Evolutionary conservation across 2,329 filamentous ascomycete genomes (phyloP), one percentile per base, ranked within the genome.

Genomic region (Neonectria ditissima): DNA sequence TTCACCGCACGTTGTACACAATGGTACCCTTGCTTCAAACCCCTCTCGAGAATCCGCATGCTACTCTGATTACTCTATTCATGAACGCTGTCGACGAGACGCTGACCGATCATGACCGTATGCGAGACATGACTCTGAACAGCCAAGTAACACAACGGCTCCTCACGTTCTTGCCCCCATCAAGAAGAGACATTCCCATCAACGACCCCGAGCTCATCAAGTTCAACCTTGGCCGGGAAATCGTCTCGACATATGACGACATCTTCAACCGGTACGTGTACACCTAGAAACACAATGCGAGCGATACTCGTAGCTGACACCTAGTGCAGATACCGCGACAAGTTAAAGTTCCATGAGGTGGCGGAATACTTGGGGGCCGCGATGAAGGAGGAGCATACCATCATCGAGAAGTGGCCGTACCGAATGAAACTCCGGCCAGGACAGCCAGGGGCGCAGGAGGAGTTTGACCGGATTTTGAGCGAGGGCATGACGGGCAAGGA

Each of bases 41-140:
- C 1, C 44, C 13, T 34, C 14, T 47, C 5, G 9, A 13, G 4
- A 67, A 68, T n/a, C 51, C 54, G 16, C 53, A 62, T 6, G 64
- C 61, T 8, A 68, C 65, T 8, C 43, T 68, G 6, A 54, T 68
- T 43, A 56, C 60, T 4, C n/a, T 59, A 0, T 67, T 68, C 41
- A 54, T 61, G 54, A 67, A 50, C 4, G 11, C 41, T 20, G 43
- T 65, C 11, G 34, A 55, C 3, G 44, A 47, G 1, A 22, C 37
- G 2, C 26, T 41, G 39, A 59, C 24, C 18, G 26, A 50, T 7
- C 45, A 32, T n/a, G 55, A 55, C 30, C 16, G 20, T 34, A 50
- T 16, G 6, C 11, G 20, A 1, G 53, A 57, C 13, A 22, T 22
- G n/a, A 34, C 37, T 18, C 62, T 3, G 37, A 41, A 2, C 45